Conservation (phyloP, 2,329 filamentous ascomycete genomes). For the Xylariaceae sp. region DNA sequence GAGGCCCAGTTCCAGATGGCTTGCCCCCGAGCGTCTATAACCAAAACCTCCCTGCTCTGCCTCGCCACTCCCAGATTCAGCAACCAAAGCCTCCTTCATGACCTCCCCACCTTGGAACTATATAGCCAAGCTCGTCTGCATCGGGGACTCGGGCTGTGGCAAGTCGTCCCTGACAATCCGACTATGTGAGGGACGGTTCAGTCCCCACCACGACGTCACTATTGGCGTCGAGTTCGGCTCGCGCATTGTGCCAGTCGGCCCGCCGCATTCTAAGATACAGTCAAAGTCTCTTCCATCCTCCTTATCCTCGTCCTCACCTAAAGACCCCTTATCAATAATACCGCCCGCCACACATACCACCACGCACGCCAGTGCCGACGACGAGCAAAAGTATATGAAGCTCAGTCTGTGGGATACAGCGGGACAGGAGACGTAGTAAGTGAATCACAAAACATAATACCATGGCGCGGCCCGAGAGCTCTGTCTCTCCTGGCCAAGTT, state of each 20-base stretch:
- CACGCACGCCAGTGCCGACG: slow-evolving; percentile 9
- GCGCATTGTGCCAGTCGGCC: slow-evolving; percentile 84
- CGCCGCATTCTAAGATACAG: slow-evolving; percentile 55
- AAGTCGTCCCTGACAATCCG: slow-evolving; percentile 93
- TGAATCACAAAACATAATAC: neutral
- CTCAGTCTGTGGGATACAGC: slow-evolving; percentile 93
- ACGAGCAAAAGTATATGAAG: slow-evolving; percentile 77
- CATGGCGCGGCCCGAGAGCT: neutral
- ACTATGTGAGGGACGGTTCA: slow-evolving; percentile 94
- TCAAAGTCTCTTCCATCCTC: slow-evolving; percentile 29
- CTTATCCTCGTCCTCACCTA: neutral
- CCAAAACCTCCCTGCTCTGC: slow-evolving; percentile 2
- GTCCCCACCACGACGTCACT: slow-evolving; percentile 90
- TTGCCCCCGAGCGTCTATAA: neutral
- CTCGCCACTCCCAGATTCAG: slow-evolving; percentile 1
- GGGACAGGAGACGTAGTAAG: slow-evolving; percentile 81
- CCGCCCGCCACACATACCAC: neutral
- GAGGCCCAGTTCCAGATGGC: slow-evolving; percentile 1
- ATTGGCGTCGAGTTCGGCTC: slow-evolving; percentile 96
- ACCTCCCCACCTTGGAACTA: slow-evolving; percentile 83
- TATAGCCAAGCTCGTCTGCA: slow-evolving; percentile 97
- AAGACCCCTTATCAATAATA: slow-evolving; percentile 18
- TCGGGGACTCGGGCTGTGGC: slow-evolving; percentile 93
- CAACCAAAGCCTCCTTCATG: slow-evolving; percentile 37
- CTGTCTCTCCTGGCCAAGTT: neutral